These are phyloP conservation scores for Saraca asoca DNA, from an alignment of 331 rosid genomes.

Conservation along the genomic window DNA sequence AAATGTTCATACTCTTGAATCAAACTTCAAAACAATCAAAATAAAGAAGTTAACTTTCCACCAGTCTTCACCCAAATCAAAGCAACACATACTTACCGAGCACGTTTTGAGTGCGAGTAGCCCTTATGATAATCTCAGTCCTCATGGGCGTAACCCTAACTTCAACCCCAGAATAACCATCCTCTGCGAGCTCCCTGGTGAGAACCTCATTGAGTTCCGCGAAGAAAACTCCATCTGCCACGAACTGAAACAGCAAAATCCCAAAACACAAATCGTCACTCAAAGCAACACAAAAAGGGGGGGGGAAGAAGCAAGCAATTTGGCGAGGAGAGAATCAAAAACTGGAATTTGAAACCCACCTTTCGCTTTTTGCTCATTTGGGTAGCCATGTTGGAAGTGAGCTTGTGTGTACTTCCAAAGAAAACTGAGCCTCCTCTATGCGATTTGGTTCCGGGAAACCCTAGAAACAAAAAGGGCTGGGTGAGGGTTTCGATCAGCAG, in stretches of 20 bases:
- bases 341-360: constrained; percentile 2
- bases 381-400: constrained; percentile 40
- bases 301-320: not conserved
- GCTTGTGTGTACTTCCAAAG: not conserved
- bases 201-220: constrained; percentile 60
- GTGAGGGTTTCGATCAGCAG: not conserved
- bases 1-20: not conserved
- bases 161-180: constrained; percentile 65
- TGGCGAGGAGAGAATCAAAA: not conserved
- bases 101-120: constrained; percentile 54
- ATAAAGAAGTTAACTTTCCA: not conserved
- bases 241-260: constrained; percentile 33
- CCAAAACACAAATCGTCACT: not conserved
- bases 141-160: constrained; percentile 62
- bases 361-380: constrained; percentile 48
- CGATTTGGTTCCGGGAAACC: constrained; percentile 14
- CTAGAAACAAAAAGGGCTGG: constrained; percentile 8
- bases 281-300: not conserved
- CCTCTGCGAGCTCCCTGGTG: constrained; percentile 64
- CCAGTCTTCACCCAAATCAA: not conserved
- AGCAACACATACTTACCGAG: constrained; percentile 41
- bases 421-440: not conserved
- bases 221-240: constrained; percentile 61
- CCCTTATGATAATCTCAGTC: constrained; percentile 43
- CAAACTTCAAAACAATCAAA: not conserved